Conservation (phyloP, 768 basidiomycete species). For the Pleurotus sapidus region DNA sequence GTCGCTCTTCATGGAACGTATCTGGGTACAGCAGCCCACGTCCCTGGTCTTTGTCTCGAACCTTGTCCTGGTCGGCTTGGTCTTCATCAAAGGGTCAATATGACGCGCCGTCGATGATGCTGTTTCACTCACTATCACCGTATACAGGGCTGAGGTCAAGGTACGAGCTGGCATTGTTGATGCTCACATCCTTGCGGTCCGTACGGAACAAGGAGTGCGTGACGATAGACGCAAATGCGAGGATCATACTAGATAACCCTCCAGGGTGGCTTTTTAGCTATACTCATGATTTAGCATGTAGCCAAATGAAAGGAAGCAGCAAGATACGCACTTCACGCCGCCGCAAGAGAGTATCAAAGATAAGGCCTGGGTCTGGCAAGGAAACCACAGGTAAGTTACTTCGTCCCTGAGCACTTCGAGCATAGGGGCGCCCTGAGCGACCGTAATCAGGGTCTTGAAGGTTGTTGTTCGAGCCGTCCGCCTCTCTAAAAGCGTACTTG, state of each 20-base stretch:
- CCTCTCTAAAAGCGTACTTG: slow-evolving; percentile 33
- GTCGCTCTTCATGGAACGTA: slow-evolving; percentile 48
- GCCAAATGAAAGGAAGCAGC: too few relatives aligned
- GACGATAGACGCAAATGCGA: slow-evolving; percentile 64
- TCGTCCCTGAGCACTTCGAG: slow-evolving; percentile 47
- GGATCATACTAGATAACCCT: slow-evolving; percentile 60
- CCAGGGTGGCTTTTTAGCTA: slow-evolving; percentile 33
- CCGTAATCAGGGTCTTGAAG: slow-evolving; percentile 43
- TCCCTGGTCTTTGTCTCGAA: slow-evolving; percentile 45
- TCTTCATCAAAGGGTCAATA: slow-evolving; percentile 17
- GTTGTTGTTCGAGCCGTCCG: slow-evolving; percentile 54
- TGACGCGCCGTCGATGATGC: not conserved
- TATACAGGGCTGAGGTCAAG: slow-evolving; percentile 57
- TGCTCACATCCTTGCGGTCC: slow-evolving; percentile 32
- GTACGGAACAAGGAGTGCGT: slow-evolving; percentile 61
- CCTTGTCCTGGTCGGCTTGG: slow-evolving; percentile 32
- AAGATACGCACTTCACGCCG: slow-evolving; percentile 27
- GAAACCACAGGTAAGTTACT: slow-evolving; percentile 33
- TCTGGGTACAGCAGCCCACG: slow-evolving; percentile 53
- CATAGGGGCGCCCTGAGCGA: slow-evolving; percentile 48
- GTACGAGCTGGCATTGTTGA: slow-evolving; percentile 55
- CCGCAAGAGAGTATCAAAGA: slow-evolving; percentile 62
- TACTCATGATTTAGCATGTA: too few relatives aligned
- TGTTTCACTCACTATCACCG: slow-evolving; percentile 37
- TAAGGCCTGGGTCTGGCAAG: slow-evolving; percentile 53